Base-by-base conservation (phyloP, 768 basidiomycete species). In the Terana coerulea region DNA sequence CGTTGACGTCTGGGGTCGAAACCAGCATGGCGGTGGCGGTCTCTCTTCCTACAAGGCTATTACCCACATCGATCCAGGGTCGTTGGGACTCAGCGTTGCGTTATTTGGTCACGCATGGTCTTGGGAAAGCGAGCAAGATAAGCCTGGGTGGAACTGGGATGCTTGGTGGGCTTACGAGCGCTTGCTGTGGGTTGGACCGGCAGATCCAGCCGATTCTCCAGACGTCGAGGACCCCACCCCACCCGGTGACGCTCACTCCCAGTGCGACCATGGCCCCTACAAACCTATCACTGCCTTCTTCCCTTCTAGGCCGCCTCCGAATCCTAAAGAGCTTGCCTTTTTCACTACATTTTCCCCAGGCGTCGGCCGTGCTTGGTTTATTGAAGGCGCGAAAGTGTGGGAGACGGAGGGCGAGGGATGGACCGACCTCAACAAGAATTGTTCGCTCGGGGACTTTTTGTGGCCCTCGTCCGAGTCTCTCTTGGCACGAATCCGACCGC, bases 61-160 rank as follows among this genome's bases (percentile, higher is more conserved):
- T 40, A 67, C 74, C 6, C 77, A 85, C 59, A 81, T 88, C 40
- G 70, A 74, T 10, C 83, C 81, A 3, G 63, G 74, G 44, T 73
- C 68, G n/a, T 71, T 80, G 14, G 84, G 84, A 0, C 71, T 91
- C 8, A 88, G 88, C 58, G 80, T 81, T 9, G 91, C 90, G 0
- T 66, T 93, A 47, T 93, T 93, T 56, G 90, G 78, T 0, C 88
- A 78, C 35, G 91, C 77, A 7, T 93, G 90, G 88, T 86, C 87
- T 2, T 92, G 88, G 88, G 90, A 93, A 60, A 77, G 68, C 46
- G 76, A 78, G 47, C 78, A 87, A 56, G 77, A 82, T 53, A 73
- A 76, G 25, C 71, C 78, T 0, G 82, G 76, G 6, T 82, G 77
- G 67, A 76, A 67, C 30, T 86, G 86, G 86, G 72, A 78, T 19